These are phyloP conservation scores for Spatholobus suberectus DNA, from an alignment of 306 rosid genomes.

Conservation along the genomic window DNA sequence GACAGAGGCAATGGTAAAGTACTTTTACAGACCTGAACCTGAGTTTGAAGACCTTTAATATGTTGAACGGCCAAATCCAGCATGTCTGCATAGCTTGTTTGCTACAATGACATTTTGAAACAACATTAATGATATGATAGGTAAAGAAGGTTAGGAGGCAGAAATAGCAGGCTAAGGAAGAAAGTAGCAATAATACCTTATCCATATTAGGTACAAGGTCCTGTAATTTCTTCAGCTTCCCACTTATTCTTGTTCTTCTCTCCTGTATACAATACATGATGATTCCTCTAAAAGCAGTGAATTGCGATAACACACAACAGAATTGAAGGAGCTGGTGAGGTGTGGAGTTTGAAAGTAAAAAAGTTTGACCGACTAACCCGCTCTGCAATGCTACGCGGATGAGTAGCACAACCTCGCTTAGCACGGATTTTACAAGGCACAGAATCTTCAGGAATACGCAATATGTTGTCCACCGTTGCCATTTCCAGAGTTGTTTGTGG, in stretches of 20 bases:
- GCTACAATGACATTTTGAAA: slow-evolving; percentile 59
- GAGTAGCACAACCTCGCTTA: slow-evolving; percentile 98
- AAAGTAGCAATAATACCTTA: no score
- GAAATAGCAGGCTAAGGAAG: no score
- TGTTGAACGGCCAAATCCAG: slow-evolving; percentile 97
- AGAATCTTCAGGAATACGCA: slow-evolving; percentile 90
- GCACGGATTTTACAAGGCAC: slow-evolving; percentile 98
- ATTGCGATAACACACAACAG: no score
- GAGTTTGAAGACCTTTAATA: slow-evolving; percentile 92
- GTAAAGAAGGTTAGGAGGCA: no score
- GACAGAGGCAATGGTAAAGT: not conserved
- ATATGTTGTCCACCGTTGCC: slow-evolving; percentile 75
- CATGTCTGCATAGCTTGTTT: slow-evolving; percentile 99
- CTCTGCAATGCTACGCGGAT: slow-evolving; percentile 98
- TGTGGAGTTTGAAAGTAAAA: not conserved
- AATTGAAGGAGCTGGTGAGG: no score
- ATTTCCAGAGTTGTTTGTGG: slow-evolving; percentile 88
- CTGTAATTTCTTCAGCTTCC: slow-evolving; percentile 86
- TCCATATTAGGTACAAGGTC: slow-evolving; percentile 98
- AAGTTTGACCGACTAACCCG: slow-evolving; percentile 54
- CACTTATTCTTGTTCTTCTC: slow-evolving; percentile 92
- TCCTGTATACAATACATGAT: no score
- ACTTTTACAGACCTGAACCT: slow-evolving; percentile 76
- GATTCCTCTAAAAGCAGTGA: no score
- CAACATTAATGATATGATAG: no score